Base-by-base conservation (phyloP, 371 early-diverging fungal genomes). In the Apophysomyces trapeziformis region DNA sequence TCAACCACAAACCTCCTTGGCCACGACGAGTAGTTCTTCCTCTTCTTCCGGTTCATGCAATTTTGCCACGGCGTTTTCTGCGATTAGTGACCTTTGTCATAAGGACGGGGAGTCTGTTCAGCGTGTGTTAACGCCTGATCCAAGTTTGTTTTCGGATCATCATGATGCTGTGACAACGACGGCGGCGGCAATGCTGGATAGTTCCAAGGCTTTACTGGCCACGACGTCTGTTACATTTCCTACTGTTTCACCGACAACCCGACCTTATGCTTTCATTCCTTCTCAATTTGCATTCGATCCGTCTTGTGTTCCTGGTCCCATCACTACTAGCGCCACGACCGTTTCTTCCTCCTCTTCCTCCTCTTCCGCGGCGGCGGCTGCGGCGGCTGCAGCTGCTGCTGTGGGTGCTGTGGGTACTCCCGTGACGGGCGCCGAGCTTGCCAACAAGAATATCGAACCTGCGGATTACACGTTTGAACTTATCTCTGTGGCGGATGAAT, bases 401-500 rank as follows among this genome's bases (percentile, higher is more conserved):
- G 68, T 75, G 7, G 78, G 75, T 7, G 75, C 75, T n/a, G 80
- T 75, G 36, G 76, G 72, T 7, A 64, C 70, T 5, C 73, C 76
- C 0, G 61, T 68, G 36, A 67, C 69, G 13, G 43, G 67, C 18
- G 66, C 70, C 37, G 43, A 59, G 47, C 32, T 60, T 16, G 36
- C 66, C 2, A 64, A 58, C 57, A 79, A 77, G 60, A 68, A 47
- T 37, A 78, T 82, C 46, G 83, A 82, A 26, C 83, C 83, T 43
- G 83, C 78, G 6, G 80, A 82, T 47, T 82, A 82, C 50, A 82
- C 83, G 1, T 82, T 82, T 66, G 83, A 82, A 62, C 56, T 82
- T 7, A 82, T 82, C 38, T 82, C 83, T 39, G 80, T 82, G 3
- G 80, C 72, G n/a, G 83, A 82, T 61, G 80, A 82, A 73, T 82